Evolutionary conservation across 2,329 filamentous ascomycete species (phyloP), one percentile per base, ranked within the genome.

Genomic region (Nectriaceae sp.): DNA sequence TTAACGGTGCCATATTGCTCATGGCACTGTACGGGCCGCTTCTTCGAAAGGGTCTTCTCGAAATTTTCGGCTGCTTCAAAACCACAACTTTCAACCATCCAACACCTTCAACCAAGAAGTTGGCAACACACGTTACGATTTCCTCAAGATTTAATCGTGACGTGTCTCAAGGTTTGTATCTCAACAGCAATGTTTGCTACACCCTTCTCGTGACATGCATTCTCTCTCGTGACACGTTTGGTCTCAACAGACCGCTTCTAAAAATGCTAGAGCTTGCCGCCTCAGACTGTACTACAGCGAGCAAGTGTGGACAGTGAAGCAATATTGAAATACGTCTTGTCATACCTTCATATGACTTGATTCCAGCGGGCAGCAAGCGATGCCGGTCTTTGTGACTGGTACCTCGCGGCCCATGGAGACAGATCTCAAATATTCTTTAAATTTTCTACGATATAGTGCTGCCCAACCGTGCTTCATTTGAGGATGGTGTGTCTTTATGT

Each of bases 291-390:
- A 61, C 72, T 69, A 82, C 74, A 76, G 74, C 79, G 80, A 67
- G 75, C 78, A 81, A 80, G 82, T 84, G 82, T 84, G 82, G 82
- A 85, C 82, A 83, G 70, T 83, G 82, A 85, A 85, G 82, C 82
- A 75, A 85, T 60, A 85, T 71, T 50, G 71, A 79, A 72, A 72
- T 59, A 60, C 51, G 56, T 52, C 56, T 48, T 44, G 49, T 57
- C 57, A 50, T 52, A 56, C 42, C 46, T 40, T 48, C 52, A 57
- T 42, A 45, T 40, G 49, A 47, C 42, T 50, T 57, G 57, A 50
- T 64, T 66, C 65, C 67, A 59, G 42, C 24, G 60, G 60, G 53
- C 61, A 57, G 65, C 69, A 55, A 54, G 56, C 60, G 64, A 64
- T 47, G 58, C 53, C 54, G 43, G 53, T 53, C 53, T 53, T 50